Base-by-base conservation (phyloP, 23 red algal species). In the Gracilariopsis chorda region DNA sequence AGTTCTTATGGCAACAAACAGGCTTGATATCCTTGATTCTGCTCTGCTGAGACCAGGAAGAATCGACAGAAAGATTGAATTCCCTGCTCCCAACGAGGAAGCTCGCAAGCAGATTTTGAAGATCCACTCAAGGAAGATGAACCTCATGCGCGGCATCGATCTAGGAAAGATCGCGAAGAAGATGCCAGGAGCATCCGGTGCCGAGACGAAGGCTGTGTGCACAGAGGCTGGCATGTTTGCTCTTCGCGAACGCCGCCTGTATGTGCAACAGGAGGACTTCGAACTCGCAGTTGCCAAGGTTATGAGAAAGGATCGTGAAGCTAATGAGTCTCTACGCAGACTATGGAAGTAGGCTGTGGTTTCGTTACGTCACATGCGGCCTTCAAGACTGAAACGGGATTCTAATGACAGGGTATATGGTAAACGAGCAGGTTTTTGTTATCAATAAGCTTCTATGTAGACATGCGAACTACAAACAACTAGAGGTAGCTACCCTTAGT, bases 181-280 rank as follows among this genome's bases (percentile, higher is more conserved):
- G 47, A 81, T 95, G 87, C 72, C 83, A 23, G 92, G 96, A 19
- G 85, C 96, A 0, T 93, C 87, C 35, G 96, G 96, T 11, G 96
- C 96, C 11, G 96, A 98, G 46, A 86, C 91, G 25, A 95, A 95
- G 36, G 92, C 96, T 1, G 92, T 98, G 6, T 98, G 96, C 49
- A 98, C 96, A 30, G 96, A 98, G 78, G 92, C 96, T 57, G 96
- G 96, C 34, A 98, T 98, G 96, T 98, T 91, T 64, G 96, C 96
- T 52, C 88, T 98, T 39, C 75, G 96, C 5, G 96, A 98, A 67
- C 90, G 96, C 42, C 70, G 96, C 33, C 73, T 95, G 14, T 93
- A 95, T 51, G 96, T 98, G 53, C 94, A 89, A 37, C 96, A 98
- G 86, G 96, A 98, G 25, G 96, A 98, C 59, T 98, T 98, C 64